Base-by-base conservation (phyloP, 306 rosid species). In the Castanea crenata region DNA sequence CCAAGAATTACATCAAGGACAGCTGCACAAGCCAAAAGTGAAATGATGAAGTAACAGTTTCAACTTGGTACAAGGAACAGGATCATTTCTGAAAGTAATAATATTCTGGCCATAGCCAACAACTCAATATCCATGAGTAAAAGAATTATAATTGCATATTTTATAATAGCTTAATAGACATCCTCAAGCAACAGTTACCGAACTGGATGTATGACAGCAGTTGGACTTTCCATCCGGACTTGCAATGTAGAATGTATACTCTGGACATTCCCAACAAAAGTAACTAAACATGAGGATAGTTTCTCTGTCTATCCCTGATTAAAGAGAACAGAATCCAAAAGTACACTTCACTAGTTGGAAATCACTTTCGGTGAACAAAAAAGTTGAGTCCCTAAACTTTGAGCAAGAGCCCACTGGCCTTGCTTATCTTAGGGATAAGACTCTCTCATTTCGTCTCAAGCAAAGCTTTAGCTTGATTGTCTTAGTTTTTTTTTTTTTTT, bases 1-100 rank as follows among this genome's bases (percentile, higher is more conserved):
- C 95, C 92, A 82, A 95, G 92, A 81, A 95, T 90, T 71, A 92
- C 98, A 85, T 95, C 99, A 72, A 95, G 92, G 71, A 91, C 75
- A 89, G 99, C 99, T 95, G 97, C 83, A 81, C 73, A 86, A 23
- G 56, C 49, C 70, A 65, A 83, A 63, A 76, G 34, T 27, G 55
- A 67, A 72, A 49, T 38, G 13, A 71, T 51, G 41, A 58, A 68
- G 25, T 12, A 77, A 79, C 76, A 75, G 78, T 57, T 34, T 46
- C 69, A 52, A 29, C 69, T 35, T 59, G 72, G 62, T 44, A 68
- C n/a, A 79, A 23, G 21, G n/a, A 72, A 62, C n/a, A 71, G 34
- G 74, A 71, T 20, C 32, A 13, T 62, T 62, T 29, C n/a, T 20
- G 13, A 71, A 54, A 20, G 56, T 25, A 69, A 27, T 19, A 34